Base-by-base conservation (phyloP, 2,329 filamentous ascomycete genomes). In the Leptographium wingfieldii region DNA sequence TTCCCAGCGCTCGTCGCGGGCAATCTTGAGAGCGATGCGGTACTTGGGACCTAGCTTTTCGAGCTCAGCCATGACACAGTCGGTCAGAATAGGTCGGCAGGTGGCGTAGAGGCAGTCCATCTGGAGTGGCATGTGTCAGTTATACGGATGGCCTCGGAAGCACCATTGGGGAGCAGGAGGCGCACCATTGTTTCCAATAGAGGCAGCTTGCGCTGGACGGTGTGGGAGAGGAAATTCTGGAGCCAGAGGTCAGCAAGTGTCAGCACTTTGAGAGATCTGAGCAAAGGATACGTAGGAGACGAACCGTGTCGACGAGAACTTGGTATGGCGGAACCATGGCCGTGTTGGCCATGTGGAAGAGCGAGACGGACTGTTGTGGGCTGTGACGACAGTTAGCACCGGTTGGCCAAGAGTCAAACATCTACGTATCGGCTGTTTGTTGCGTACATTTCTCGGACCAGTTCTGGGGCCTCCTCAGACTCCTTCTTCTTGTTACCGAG, bases 71-170 rank as follows among this genome's bases (percentile, higher is more conserved):
- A 92, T 86, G 66, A 80, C 62, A 69, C 77, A 92, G 65, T 83
- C 82, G 2, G 91, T 96, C 65, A 97, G 91, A 65, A 94, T 87
- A 22, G 91, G 90, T 27, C 85, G 90, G 71, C 89, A 94, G 68
- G 95, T 95, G 22, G 92, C 92, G 71, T 92, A 95, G 5, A 99
- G 80, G 59, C 89, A 88, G 72, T 96, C 91, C 90, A 96, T 96
- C 77, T 92, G 81, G 1, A 82, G 81, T 5, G 52, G 31, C 2
- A 16, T 3, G 19, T 22, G 51, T 48, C n/a, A 43, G 56, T 9
- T n/a, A 46, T 46, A 19, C 7, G 14, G 40, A 7, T 9, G 6
- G 5, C 40, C 43, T 46, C 19, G 22, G 3, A 58, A 65, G 57
- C 55, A 55, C 12, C 12, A 43, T 48, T 38, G 22, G 67, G 87